These are phyloP conservation scores for Cercophora newfieldiana DNA, from an alignment of 495 filamentous ascomycete species.

Conservation along the genomic window DNA sequence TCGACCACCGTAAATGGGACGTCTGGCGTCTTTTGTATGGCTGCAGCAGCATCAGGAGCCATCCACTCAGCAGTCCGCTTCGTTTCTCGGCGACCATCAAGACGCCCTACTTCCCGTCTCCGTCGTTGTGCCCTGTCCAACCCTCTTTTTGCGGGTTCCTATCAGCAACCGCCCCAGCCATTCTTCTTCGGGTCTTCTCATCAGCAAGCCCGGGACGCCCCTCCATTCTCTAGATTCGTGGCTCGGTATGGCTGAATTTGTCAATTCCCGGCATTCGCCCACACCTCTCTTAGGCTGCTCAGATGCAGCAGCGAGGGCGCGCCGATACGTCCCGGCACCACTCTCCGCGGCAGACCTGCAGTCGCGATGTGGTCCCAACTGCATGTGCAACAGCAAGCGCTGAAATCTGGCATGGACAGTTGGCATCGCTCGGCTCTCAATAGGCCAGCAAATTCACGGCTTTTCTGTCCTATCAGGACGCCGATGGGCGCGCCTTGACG, in stretches of 20 bases:
- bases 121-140: conserved; percentile 11
- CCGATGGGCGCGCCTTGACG: conserved; percentile 9
- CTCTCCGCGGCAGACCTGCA: not conserved
- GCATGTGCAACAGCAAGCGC: conserved; percentile 4
- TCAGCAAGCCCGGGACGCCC: not conserved
- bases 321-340: not conserved
- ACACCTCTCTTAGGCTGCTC: conserved; percentile 20
- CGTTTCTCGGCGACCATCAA: conserved; percentile 15
- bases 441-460: conserved; percentile 18
- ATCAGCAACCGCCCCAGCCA: conserved; percentile 19
- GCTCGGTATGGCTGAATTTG: conserved; percentile 22
- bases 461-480: conserved; percentile 28
- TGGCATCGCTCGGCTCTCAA: not conserved
- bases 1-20: not conserved
- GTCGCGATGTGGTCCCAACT: conserved; percentile 6
- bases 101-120: conserved; percentile 16
- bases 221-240: conserved; percentile 3
- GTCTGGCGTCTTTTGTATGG: not conserved
- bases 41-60: conserved; percentile 7
- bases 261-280: conserved; percentile 10
- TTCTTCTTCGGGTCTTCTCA: conserved; percentile 5
- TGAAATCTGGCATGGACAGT: not conserved
- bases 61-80: conserved; percentile 9
- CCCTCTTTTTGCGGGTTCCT: conserved; percentile 17
- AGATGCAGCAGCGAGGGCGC: conserved; percentile 13